Percentiles rank a stretch among this genome's conserved stretches.
Evolutionary conservation across 768 basidiomycete species (phyloP).

Genomic region (Candolleomyces aberdarensis): DNA sequence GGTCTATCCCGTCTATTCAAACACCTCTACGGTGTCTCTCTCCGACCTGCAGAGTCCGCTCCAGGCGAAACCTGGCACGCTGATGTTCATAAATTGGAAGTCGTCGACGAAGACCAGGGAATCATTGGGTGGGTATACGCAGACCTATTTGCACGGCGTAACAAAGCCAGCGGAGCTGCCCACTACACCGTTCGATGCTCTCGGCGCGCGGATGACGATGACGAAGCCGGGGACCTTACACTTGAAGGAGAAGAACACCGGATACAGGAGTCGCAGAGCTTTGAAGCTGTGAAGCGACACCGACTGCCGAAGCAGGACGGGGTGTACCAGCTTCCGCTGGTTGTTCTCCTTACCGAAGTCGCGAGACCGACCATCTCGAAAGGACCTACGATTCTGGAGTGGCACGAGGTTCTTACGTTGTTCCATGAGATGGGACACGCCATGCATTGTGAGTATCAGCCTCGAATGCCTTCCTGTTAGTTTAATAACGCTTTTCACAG

Average conservation of each 20-base stretch:
- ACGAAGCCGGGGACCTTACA: slow-evolving; percentile 61
- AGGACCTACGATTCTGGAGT: slow-evolving; percentile 74
- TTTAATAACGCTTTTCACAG: slow-evolving; percentile 37
- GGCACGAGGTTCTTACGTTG: slow-evolving; percentile 92
- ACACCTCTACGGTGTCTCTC: slow-evolving; percentile 81
- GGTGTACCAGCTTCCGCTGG: slow-evolving; percentile 83
- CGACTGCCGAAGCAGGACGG: slow-evolving; percentile 61
- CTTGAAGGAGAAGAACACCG: slow-evolving; percentile 35
- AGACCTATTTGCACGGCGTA: slow-evolving; percentile 81
- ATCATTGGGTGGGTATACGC: slow-evolving; percentile 93
- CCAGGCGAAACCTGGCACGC: slow-evolving; percentile 88
- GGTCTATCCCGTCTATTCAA: slow-evolving; percentile 88
- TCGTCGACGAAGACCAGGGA: slow-evolving; percentile 85
- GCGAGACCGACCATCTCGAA: slow-evolving; percentile 53
- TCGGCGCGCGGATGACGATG: slow-evolving; percentile 88
- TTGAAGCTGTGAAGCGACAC: slow-evolving; percentile 62
- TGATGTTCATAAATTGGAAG: slow-evolving; percentile 88
- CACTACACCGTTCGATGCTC: slow-evolving; percentile 98
- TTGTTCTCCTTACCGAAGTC: slow-evolving; percentile 91
- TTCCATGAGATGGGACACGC: slow-evolving; percentile 99
- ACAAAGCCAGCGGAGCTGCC: slow-evolving; percentile 89
- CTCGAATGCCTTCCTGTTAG: not conserved
- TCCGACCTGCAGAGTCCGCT: slow-evolving; percentile 64
- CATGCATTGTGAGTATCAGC: slow-evolving; percentile 83
- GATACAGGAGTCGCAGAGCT: slow-evolving; percentile 51